A percentile compares a stretch with the other conserved stretches of the same genome.
phyloP scores from a whole-genome alignment of 192 early-diverging fungal species.

The Backusella parvicylindrica region DNA sequence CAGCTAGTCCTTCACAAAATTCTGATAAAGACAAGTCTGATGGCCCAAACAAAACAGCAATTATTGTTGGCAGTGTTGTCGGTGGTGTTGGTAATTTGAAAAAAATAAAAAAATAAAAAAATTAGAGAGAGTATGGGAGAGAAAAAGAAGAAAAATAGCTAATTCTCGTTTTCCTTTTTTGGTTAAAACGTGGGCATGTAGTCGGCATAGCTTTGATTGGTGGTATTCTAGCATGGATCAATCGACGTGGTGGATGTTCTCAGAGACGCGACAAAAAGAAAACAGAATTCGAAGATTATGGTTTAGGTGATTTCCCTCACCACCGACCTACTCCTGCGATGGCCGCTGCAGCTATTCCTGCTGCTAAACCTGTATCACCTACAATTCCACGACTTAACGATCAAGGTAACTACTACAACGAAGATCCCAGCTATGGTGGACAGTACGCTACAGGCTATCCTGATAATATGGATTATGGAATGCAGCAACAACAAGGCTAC shows the following conservation, averaged over 20 bases:
- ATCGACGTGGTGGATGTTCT: conserved; percentile 31
- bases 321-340: conserved; percentile 5
- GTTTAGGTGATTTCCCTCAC: conserved; percentile 22
- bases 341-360: background rate
- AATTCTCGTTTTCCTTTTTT: background rate
- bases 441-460: background rate
- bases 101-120: background rate
- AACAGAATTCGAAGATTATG: conserved; percentile 29
- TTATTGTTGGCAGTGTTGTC: conserved; percentile 14
- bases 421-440: background rate
- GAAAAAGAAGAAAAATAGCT: background rate
- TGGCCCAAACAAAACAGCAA: background rate
- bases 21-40: background rate
- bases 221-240: conserved; percentile 29
- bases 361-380: background rate
- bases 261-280: conserved; percentile 14
- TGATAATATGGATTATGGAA: conserved; percentile 1
- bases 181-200: background rate
- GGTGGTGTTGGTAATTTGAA: conserved; percentile 16
- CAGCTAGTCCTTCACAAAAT: background rate
- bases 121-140: background rate
- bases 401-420: conserved; percentile 12
- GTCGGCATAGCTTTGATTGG: conserved; percentile 33
- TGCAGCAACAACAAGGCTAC: conserved; percentile 18
- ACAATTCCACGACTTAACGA: background rate